Percentiles rank a stretch among this genome's conserved stretches.
phyloP scores from a whole-genome alignment of 768 basidiomycete species.

The Amanita inopinata region DNA sequence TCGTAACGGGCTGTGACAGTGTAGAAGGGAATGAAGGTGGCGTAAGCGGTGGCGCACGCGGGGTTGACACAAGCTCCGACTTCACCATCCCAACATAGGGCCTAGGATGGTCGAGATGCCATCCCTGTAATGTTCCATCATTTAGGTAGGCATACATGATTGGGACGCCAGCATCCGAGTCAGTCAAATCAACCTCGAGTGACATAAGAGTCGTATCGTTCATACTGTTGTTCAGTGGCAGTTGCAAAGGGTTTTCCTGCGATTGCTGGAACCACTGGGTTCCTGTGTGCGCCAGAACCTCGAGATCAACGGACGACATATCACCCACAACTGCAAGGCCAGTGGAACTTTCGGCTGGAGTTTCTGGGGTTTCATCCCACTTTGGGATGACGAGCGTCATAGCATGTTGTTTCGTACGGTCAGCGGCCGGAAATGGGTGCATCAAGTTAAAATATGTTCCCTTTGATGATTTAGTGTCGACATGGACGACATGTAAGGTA shows the following conservation, averaged over 20 bases:
- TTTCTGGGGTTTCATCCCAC: constrained; percentile 33
- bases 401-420: constrained; percentile 12
- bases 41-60: neutral
- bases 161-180: constrained; percentile 33
- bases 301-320: constrained; percentile 35
- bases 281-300: constrained; percentile 31
- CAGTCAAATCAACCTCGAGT: constrained; percentile 59
- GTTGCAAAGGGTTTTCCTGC: constrained; percentile 42
- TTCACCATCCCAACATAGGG: constrained; percentile 50
- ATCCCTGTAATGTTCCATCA: constrained; percentile 69
- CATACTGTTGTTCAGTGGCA: constrained; percentile 60
- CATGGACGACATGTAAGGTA: constrained; percentile 33
- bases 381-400: constrained; percentile 30
- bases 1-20: constrained; percentile 8
- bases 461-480: constrained; percentile 32
- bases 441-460: constrained; percentile 28
- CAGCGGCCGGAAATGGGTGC: constrained; percentile 29
- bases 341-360: constrained; percentile 26
- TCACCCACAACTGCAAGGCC: constrained; percentile 38
- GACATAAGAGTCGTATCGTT: constrained; percentile 63
- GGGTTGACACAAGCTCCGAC: constrained; percentile 2
- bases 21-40: constrained; percentile 9
- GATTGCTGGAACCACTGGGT: constrained; percentile 39
- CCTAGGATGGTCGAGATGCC: constrained; percentile 55
- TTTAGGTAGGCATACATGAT: constrained; percentile 69